A percentile compares a stretch with the other conserved stretches of the same genome.
Evolutionary conservation across 2,329 filamentous ascomycete genomes (phyloP).

Genomic region (Fusarium sterilihyphosum): DNA sequence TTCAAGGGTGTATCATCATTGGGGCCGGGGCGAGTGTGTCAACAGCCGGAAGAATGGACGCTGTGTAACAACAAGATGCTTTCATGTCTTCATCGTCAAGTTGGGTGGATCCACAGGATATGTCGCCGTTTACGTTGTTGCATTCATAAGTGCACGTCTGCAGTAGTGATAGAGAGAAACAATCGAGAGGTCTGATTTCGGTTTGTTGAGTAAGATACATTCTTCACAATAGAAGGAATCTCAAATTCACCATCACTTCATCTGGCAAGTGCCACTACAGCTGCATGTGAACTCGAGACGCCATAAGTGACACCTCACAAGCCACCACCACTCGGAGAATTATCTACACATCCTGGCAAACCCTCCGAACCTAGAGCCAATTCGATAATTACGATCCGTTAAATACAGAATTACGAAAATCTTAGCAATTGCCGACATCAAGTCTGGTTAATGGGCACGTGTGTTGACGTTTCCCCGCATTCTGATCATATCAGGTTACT

Average conservation of each 20-base stretch:
- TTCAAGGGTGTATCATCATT: too few relatives aligned
- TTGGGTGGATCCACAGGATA: too few relatives aligned
- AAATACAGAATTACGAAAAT: constrained; percentile 11
- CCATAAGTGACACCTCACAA: neutral
- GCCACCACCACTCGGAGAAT: neutral
- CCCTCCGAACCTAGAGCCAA: neutral
- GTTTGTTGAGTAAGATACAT: too few relatives aligned
- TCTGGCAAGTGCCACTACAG: neutral
- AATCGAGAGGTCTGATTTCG: too few relatives aligned
- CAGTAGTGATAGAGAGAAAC: neutral
- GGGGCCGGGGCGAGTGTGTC: too few relatives aligned
- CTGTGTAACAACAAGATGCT: accelerated
- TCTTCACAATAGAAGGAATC: too few relatives aligned
- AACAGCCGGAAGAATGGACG: too few relatives aligned
- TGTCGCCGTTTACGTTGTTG: too few relatives aligned
- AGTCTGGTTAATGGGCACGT: constrained; percentile 17
- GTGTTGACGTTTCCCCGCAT: constrained; percentile 27
- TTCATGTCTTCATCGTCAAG: neutral
- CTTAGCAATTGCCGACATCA: neutral
- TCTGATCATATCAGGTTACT: constrained; percentile 13
- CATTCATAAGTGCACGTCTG: too few relatives aligned
- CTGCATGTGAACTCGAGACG: neutral
- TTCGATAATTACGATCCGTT: neutral
- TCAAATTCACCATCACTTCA: neutral
- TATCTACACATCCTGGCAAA: neutral